Conservation (phyloP, 306 rosid genomes). For the Aeschynomene evenia region DNA sequence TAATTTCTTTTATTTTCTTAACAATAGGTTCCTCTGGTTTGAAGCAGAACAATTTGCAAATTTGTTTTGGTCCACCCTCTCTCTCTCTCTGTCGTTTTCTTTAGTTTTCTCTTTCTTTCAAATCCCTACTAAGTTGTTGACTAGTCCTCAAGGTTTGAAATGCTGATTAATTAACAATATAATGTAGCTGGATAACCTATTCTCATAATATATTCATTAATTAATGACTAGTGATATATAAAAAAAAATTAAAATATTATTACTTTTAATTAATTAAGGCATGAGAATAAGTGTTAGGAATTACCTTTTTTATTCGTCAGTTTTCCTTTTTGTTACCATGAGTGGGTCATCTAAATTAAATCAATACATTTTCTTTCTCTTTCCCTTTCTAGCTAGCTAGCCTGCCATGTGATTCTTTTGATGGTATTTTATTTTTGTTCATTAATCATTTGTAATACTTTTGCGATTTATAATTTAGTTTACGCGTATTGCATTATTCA, state of each 20-base stretch:
- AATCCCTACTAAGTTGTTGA: slow-evolving; percentile 19
- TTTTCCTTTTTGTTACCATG: not conserved
- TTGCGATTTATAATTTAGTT: not conserved
- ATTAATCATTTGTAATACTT: not conserved
- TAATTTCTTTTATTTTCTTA: not conserved
- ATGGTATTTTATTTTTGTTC: not conserved
- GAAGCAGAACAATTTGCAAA: not conserved
- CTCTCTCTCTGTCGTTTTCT: not conserved
- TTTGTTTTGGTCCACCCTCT: not conserved
- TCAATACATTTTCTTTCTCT: not conserved
- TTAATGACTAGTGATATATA: too few species aligned
- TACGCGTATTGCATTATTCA: slow-evolving; percentile 10
- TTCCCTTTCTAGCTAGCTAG: not conserved
- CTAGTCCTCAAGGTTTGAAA: slow-evolving; percentile 10
- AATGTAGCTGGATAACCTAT: not conserved
- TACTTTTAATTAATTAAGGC: slow-evolving; percentile 1
- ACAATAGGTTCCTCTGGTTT: not conserved
- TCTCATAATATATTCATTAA: not conserved
- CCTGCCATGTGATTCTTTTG: not conserved
- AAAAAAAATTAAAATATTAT: too few species aligned
- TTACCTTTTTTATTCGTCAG: not conserved
- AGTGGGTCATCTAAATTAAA: slow-evolving; percentile 16
- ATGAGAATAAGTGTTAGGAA: not conserved
- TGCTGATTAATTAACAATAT: too few species aligned
- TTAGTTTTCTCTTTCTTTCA: not conserved